Base-by-base conservation (phyloP, 2,329 filamentous ascomycete genomes). In the Calycina herbarum region DNA sequence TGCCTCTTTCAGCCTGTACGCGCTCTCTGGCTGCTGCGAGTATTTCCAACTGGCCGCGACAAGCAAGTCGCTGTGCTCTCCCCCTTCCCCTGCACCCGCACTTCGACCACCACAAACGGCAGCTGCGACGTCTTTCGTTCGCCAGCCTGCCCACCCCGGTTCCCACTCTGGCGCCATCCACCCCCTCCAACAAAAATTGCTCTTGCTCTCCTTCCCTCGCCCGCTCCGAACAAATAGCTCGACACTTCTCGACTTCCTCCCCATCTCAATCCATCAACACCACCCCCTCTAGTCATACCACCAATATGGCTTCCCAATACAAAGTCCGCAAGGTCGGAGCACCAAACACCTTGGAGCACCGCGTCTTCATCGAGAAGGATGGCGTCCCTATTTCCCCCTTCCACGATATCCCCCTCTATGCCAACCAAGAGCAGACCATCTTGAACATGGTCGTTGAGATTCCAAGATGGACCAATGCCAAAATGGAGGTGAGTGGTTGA, bases 391-490 rank as follows among this genome's bases (percentile, higher is more conserved):
- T 98, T 80, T 98, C 94, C 70, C 91, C 94, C 74, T 99, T 97
- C 88, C 95, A 99, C 85, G 95, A 99, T 79, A 93, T 99, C 74
- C 95, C 95, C 69, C 92, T 99, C 74, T 99, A 93, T 79, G 94
- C 94, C 89, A 97, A 99, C 80, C 86, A 91, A 82, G 91, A 97
- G 85, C 88, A 97, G 86, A 96, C 90, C 75, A 84, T 98, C 79
- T 87, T 99, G 78, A 99, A 99, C 90, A 99, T 99, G 95, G 80
- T 99, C 71, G 95, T 99, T 76, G 95, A 99, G 90, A 97, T 99
- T 76, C 95, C 95, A 77, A 90, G 95, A 84, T 99, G 95, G 95
- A 97, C 94, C 85, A 99, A 99, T 83, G 95, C 91, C 77, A 99
- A 99, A 89, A 92, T 96, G 82, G 95, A 99, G 91, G 94, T 97